Evolutionary conservation across 2,329 filamentous ascomycete species (phyloP), one percentile per base, ranked within the genome.

Genomic region (Dactylellina sp.): DNA sequence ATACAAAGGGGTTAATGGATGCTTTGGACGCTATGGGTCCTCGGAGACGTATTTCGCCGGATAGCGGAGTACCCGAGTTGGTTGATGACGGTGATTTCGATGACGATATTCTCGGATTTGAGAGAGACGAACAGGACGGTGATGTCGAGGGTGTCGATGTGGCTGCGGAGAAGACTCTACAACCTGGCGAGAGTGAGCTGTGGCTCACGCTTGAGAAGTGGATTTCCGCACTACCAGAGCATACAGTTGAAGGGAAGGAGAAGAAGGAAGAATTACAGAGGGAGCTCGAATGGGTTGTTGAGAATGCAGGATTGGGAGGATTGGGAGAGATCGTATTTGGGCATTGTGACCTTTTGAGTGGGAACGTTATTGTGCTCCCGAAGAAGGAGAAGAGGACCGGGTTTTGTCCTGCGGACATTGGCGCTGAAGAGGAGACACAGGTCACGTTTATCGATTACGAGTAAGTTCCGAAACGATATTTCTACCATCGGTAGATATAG

Each of bases 191-290:
- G 62, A 65, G 53, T 39, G 49, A 70, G 49, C 56, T 96, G 64
- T 99, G 95, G 95, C 92, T 91, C 5, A 93, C 96, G 35, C 91
- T 97, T 86, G 92, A 96, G 81, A 96, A 93, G 82, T 99, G 95
- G 95, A 92, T 97, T 66, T 84, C 89, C 77, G 94, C 92, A 40
- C 84, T 99, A 75, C 93, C 95, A 11, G 88, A 85, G 59, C 84
- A 85, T 64, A 95, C 90, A 3, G 87, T 89, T 35, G 85, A 81
- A 84, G 59, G 87, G 91, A 78, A 24, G 65, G 65, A 50, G 64
- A 77, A 16, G 74, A 76, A 47, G 77, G 76, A 22, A 72, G 62
- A 32, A 57, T 63, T 55, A 52, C 76, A 46, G 72, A 65, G 40
- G 65, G 77, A 50, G 64, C 65, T 53, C 75, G 77, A 35, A 14